Conservation (phyloP, 2,329 filamentous ascomycete species). For the Cytospora schulzeri region DNA sequence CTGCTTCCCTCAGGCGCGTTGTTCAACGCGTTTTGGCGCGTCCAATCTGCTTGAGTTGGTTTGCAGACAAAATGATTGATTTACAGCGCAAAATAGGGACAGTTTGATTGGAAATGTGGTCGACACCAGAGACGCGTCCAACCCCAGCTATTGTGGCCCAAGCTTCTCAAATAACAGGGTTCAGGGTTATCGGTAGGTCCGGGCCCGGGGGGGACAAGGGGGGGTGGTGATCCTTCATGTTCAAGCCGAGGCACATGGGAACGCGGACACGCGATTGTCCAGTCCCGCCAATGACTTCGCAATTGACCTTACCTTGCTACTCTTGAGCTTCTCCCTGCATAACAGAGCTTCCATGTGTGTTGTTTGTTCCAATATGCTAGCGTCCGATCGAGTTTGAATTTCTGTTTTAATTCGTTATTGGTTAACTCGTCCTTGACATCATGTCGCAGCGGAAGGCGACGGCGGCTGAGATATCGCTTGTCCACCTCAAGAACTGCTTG, state of each 20-base stretch:
- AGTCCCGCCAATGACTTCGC: neutral
- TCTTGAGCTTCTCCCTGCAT: neutral
- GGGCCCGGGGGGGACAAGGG: neutral
- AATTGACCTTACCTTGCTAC: neutral
- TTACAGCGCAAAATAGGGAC: no score
- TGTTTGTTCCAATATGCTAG: neutral
- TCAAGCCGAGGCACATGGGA: neutral
- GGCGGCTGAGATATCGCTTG: conserved; percentile 80
- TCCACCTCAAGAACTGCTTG: conserved; percentile 90
- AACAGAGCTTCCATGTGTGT: neutral
- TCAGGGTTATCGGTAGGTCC: neutral
- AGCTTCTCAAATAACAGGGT: neutral
- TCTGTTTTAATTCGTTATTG: neutral
- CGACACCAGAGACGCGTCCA: neutral
- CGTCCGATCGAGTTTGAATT: neutral
- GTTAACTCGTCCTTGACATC: neutral
- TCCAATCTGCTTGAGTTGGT: neutral
- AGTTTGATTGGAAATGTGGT: neutral
- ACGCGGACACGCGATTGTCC: neutral
- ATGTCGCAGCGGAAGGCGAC: conserved; percentile 52
- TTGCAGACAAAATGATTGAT: no score
- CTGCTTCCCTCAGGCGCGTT: neutral
- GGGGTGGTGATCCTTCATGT: neutral
- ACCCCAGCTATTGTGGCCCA: neutral
- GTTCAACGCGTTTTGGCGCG: neutral